Evolutionary conservation across 2,329 filamentous ascomycete genomes (phyloP).

Genomic region (Penicillium sp.): DNA sequence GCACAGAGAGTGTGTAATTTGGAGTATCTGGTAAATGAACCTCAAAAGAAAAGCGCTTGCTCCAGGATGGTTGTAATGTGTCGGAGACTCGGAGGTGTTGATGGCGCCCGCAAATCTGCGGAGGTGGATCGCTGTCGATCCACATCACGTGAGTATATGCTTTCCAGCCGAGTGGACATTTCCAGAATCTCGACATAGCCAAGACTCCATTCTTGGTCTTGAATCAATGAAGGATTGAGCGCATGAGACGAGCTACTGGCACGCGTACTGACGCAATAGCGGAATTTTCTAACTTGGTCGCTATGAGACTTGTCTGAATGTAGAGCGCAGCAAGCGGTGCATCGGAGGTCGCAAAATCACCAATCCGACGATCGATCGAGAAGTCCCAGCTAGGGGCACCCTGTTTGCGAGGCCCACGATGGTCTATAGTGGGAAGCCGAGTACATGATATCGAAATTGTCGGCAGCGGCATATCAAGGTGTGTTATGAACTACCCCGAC

Average conservation of each 20-base stretch:
- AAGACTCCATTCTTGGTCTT: too few relatives aligned
- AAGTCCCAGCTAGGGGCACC: neutral
- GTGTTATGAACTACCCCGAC: neutral
- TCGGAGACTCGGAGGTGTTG: neutral
- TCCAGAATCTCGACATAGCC: too few relatives aligned
- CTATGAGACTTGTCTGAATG: neutral
- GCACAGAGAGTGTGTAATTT: too few relatives aligned
- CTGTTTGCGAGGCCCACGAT: slow-evolving; percentile 5
- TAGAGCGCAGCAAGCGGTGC: neutral
- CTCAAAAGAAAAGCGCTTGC: too few relatives aligned
- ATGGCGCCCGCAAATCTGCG: slow-evolving; percentile 10
- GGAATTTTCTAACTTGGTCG: neutral
- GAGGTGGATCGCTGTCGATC: slow-evolving; percentile 20
- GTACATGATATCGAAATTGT: slow-evolving; percentile 33
- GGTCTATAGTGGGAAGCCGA: slow-evolving; percentile 34
- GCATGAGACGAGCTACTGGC: neutral
- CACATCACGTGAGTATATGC: neutral
- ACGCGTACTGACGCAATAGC: neutral
- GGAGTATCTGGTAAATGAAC: neutral
- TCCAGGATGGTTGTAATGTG: neutral
- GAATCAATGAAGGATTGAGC: neutral
- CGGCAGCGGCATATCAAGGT: slow-evolving; percentile 34
- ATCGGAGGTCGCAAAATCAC: neutral
- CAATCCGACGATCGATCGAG: neutral
- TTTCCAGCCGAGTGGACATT: neutral